Percentiles rank a stretch among this genome's conserved stretches.
phyloP scores from a whole-genome alignment of 805 yeast genomes.

The Priceomyces carsonii region DNA sequence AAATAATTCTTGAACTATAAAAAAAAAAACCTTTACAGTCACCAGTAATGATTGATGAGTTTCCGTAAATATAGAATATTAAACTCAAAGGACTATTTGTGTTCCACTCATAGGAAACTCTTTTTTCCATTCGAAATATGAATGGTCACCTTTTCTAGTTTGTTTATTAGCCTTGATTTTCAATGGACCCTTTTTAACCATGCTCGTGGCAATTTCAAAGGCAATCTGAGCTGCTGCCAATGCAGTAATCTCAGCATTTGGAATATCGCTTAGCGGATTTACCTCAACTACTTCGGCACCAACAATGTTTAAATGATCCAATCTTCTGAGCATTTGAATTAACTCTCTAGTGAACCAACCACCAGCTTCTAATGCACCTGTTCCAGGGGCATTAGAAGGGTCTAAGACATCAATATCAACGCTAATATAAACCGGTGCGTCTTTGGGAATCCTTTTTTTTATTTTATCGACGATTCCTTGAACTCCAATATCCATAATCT shows the following conservation, averaged over 20 bases:
- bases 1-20: too few relatives aligned
- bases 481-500: constrained; percentile 42
- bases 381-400: constrained; percentile 10
- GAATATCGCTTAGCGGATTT: too few relatives aligned
- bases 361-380: constrained; percentile 13
- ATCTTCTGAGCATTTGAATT: constrained; percentile 7
- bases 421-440: constrained; percentile 22
- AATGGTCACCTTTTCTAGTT: too few relatives aligned
- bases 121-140: too few relatives aligned
- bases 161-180: too few relatives aligned
- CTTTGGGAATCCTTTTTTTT: constrained; percentile 30
- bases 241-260: constrained; percentile 25
- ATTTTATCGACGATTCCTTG: constrained; percentile 36
- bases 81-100: too few relatives aligned
- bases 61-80: too few relatives aligned
- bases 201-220: constrained; percentile 1
- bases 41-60: too few relatives aligned
- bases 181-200: not conserved
- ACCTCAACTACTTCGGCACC: constrained; percentile 11
- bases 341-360: constrained; percentile 12
- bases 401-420: constrained; percentile 12
- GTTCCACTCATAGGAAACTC: too few relatives aligned
- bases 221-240: constrained; percentile 28
- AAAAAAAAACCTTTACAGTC: too few relatives aligned
- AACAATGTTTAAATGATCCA: constrained; percentile 9